Evolutionary conservation across 2,329 filamentous ascomycete species (phyloP), one percentile per base, ranked within the genome.

Genomic region (Ambrosiella beaveri): DNA sequence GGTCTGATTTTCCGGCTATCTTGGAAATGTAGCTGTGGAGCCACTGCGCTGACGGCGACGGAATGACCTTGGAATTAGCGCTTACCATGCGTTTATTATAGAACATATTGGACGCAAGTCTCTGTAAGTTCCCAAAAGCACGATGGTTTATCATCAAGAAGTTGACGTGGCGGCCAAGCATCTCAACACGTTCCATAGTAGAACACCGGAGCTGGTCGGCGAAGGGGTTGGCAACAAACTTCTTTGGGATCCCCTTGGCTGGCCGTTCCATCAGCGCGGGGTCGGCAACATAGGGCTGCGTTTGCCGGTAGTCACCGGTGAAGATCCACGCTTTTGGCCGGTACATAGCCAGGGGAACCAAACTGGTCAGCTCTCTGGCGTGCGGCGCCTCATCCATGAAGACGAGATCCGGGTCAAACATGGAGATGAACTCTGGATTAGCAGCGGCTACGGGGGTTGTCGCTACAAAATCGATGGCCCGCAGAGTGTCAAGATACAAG

Each of bases 401-500:
- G 0, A 93, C 80, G 62, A 95, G 82, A 64, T 93, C 86, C 0
- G 88, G 87, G 62, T 85, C 84, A 38, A 89, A 88, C 6, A 88
- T 65, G 1, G 65, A 67, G 0, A 66, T 63, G 39, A 75, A 72
- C 0, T 64, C 62, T 0, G 68, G 68, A 3, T 66, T 68, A 2
- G 59, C 41, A 0, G 71, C 69, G 2, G 73, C 71, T 0, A 74
- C 73, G 0, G 74, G 73, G 0, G 74, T 75, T 0, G 73, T 73
- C 0, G 73, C 72, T 1, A 76, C 66, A 56, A 75, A 75, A 52
- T 75, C 73, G 0, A 71, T 67, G 2, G 67, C 63, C 1, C 61
- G 61, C 0, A 75, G 63, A 0, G 73, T 70, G 1, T 67, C 65
- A 0, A 65, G 64, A 58, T 76, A 76, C 0, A 75, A 64, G 1